These are phyloP conservation scores for Moniliella sp. DNA, from an alignment of 1,284 basidiomycete species.

Conservation along the genomic window DNA sequence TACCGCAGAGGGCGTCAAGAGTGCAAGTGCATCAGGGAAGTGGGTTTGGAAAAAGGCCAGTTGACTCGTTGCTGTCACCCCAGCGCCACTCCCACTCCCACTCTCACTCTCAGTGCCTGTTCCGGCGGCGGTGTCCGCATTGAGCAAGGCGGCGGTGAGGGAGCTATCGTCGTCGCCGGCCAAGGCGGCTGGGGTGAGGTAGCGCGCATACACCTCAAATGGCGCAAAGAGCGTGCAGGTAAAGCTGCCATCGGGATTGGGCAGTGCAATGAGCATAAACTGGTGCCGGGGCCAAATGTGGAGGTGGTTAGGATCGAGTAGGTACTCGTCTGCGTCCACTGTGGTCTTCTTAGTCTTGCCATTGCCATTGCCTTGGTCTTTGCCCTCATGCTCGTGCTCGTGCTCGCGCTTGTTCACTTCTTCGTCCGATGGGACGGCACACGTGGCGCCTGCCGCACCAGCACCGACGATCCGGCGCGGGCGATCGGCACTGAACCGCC, in stretches of 20 bases:
- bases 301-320: conserved; percentile 76
- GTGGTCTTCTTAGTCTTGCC: too few species aligned
- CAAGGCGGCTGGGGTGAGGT: conserved; percentile 2
- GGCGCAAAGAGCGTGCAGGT: conserved; percentile 70
- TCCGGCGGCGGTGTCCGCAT: not conserved
- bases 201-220: conserved; percentile 48
- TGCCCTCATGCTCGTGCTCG: too few species aligned
- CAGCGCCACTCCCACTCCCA: too few species aligned
- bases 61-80: conserved; percentile 37
- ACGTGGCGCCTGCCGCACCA: conserved; percentile 1
- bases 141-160: not conserved
- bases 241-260: conserved; percentile 42
- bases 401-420: conserved; percentile 4
- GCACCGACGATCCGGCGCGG: too few species aligned
- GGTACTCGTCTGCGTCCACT: conserved; percentile 39
- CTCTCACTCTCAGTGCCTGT: too few species aligned
- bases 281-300: conserved; percentile 97
- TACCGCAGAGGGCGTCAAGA: conserved; percentile 42
- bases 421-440: not conserved
- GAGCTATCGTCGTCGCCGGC: not conserved
- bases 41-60: conserved; percentile 56
- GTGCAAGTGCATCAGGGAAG: conserved; percentile 64
- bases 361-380: too few species aligned
- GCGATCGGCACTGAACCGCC: conserved; percentile 32
- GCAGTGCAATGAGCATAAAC: conserved; percentile 94